Conservation (phyloP, 140 eudicot genomes). For the Stevia rebaudiana region DNA sequence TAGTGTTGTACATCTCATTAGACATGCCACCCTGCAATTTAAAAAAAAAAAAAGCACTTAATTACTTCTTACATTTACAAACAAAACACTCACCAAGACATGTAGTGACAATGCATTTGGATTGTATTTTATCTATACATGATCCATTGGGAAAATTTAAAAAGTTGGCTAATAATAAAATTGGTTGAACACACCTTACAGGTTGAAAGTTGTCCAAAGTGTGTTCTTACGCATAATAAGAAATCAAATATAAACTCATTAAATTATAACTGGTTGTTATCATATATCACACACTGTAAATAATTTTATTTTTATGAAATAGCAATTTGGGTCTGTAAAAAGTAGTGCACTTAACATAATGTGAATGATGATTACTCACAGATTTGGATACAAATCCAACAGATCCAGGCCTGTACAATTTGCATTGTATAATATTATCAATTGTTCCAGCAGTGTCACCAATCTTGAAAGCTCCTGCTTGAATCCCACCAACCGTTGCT, state of each 20-base stretch:
- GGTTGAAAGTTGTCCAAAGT: background rate
- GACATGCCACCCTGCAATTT: constrained; percentile 96
- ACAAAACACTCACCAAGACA: background rate
- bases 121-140: background rate
- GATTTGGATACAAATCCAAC: constrained; percentile 99
- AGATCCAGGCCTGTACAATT: constrained; percentile 97
- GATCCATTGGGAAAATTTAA: background rate
- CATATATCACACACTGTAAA: too few species aligned
- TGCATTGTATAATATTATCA: constrained; percentile 92
- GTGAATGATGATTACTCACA: constrained; percentile 43
- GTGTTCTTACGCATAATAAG: background rate
- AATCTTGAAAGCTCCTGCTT: constrained; percentile 98
- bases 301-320: background rate
- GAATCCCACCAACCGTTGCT: constrained; percentile 98
- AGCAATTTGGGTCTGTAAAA: background rate
- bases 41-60: constrained; percentile 1
- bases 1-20: constrained; percentile 81
- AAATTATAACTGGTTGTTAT: too few species aligned
- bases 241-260: background rate
- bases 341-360: background rate
- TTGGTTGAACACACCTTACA: background rate
- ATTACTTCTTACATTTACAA: constrained; percentile 8
- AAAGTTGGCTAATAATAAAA: background rate
- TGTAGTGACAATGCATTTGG: background rate
- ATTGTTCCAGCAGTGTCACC: constrained; percentile 99